Percentiles rank a stretch among this genome's conserved stretches.
phyloP scores from a whole-genome alignment of 2,329 filamentous ascomycete species.

The Allantophomopsis lycopodina region DNA sequence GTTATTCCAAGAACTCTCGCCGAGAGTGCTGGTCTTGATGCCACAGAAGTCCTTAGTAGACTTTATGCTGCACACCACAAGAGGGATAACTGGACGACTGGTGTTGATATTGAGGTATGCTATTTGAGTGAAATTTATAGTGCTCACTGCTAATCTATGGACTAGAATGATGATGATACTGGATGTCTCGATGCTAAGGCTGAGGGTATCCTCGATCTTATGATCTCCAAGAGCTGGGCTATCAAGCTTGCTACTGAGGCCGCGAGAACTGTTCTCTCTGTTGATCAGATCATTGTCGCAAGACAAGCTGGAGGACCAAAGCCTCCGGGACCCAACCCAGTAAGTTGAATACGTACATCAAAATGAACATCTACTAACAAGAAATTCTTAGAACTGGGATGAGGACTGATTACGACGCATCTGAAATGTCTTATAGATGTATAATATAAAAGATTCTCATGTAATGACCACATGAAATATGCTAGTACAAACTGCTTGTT shows the following conservation, averaged over 20 bases:
- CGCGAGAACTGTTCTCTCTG: conserved; percentile 82
- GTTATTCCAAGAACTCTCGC: conserved; percentile 89
- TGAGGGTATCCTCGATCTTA: conserved; percentile 80
- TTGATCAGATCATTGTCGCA: conserved; percentile 98
- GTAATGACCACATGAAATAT: too few relatives aligned
- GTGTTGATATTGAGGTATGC: conserved; percentile 75
- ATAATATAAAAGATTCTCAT: too few relatives aligned
- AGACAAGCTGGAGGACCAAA: conserved; percentile 95
- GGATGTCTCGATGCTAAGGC: conserved; percentile 79
- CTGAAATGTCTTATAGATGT: too few relatives aligned
- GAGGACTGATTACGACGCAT: conserved; percentile 13
- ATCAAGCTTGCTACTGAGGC: conserved; percentile 95
- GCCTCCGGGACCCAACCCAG: conserved; percentile 82
- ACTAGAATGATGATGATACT: conserved; percentile 58
- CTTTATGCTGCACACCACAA: conserved; percentile 90
- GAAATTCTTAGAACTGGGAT: conserved; percentile 19
- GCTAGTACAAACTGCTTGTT: too few relatives aligned
- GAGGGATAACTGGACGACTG: conserved; percentile 76
- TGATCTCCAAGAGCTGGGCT: conserved; percentile 89
- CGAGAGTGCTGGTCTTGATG: conserved; percentile 89
- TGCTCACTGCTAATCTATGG: conserved; percentile 5
- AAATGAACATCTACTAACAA: conserved; percentile 3
- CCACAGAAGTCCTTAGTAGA: conserved; percentile 87
- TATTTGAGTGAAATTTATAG: background rate
- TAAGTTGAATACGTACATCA: conserved; percentile 8